phyloP scores from a whole-genome alignment of 2,329 filamentous ascomycete species.

The Venturia aucupariae region DNA sequence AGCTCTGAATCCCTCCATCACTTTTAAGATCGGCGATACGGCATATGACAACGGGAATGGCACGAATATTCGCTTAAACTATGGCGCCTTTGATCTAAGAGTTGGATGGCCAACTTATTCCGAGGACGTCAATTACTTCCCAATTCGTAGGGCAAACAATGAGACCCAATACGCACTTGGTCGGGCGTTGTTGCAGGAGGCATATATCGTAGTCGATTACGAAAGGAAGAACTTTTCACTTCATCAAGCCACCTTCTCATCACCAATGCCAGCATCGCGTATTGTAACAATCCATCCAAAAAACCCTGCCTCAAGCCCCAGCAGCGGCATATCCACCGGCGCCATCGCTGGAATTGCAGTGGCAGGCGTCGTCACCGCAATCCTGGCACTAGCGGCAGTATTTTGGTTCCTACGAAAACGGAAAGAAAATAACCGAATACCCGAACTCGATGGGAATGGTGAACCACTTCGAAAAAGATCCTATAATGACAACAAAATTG shows the following conservation, averaged over 20 bases:
- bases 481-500: not conserved
- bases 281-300: conserved; percentile 15
- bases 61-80: conserved; percentile 28
- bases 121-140: conserved; percentile 27
- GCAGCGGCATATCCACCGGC: conserved; percentile 12
- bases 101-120: conserved; percentile 20
- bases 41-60: conserved; percentile 19
- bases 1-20: conserved; percentile 24
- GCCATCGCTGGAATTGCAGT: conserved; percentile 16
- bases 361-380: conserved; percentile 6
- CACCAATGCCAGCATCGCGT: conserved; percentile 6
- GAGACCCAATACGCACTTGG: conserved; percentile 31
- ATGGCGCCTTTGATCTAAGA: conserved; percentile 30
- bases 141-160: conserved; percentile 28
- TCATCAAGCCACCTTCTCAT: conserved; percentile 12
- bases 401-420: conserved; percentile 10
- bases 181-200: conserved; percentile 32
- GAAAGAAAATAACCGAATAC: not conserved
- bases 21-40: conserved; percentile 25
- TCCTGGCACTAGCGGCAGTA: not conserved
- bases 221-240: conserved; percentile 18
- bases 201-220: conserved; percentile 32
- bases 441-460: not conserved
- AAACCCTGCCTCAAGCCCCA: not conserved
- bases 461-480: not conserved